Conservation (phyloP, 2,329 filamentous ascomycete species). For the Colletotrichum viniferum region DNA sequence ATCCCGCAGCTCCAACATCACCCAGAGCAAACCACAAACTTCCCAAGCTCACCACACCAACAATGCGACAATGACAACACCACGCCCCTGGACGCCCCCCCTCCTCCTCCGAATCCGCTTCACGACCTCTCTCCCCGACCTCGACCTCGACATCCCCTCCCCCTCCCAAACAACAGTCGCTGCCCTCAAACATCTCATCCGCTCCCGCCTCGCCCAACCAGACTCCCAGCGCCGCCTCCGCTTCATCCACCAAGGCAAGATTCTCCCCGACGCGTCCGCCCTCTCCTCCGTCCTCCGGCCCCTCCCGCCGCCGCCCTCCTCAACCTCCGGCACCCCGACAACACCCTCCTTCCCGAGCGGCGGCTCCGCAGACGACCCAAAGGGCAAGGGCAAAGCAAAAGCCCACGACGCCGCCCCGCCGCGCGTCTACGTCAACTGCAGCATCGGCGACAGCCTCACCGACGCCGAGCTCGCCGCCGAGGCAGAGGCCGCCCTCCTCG, state of each 20-base stretch:
- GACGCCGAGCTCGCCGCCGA: conserved; percentile 73
- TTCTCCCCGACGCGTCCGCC: conserved; percentile 75
- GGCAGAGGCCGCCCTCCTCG: conserved; percentile 47
- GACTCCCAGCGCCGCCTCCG: conserved; percentile 75
- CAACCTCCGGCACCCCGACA: conserved; percentile 52
- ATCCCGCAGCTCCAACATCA: not conserved
- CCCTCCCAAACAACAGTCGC: conserved; percentile 75
- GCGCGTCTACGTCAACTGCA: conserved; percentile 90
- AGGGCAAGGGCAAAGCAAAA: conserved; percentile 72
- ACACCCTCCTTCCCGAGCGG: conserved; percentile 23
- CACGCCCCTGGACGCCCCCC: conserved; percentile 35
- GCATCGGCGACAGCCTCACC: conserved; percentile 78
- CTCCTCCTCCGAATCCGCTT: conserved; percentile 89
- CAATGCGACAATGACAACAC: conserved; percentile 5
- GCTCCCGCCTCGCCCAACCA: conserved; percentile 67
- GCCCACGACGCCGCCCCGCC: conserved; percentile 48
- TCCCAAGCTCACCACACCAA: not conserved
- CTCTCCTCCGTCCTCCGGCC: conserved; percentile 72
- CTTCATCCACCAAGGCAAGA: conserved; percentile 87
- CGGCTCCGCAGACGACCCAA: conserved; percentile 23
- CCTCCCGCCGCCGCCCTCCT: conserved; percentile 56
- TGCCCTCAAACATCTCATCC: conserved; percentile 82
- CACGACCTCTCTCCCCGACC: conserved; percentile 81
- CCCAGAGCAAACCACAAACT: not conserved
- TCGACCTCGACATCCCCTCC: conserved; percentile 75